Base-by-base conservation (phyloP, 2,329 filamentous ascomycete genomes). In the Fusarium sp. region DNA sequence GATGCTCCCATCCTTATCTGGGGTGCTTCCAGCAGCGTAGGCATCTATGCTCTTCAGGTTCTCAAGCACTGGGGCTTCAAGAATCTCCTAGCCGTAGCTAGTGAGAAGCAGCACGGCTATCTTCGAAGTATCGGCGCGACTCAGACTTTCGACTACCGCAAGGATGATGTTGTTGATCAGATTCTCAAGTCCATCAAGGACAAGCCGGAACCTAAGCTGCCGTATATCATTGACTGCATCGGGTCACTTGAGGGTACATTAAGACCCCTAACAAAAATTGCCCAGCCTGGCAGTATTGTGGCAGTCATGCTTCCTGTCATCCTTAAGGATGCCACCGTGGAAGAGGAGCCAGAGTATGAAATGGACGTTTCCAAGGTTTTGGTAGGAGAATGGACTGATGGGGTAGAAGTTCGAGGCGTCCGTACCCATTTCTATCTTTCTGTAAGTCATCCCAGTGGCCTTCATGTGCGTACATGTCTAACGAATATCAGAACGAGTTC, bases 231-330 rank as follows among this genome's bases (percentile, higher is more conserved):
- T 12, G 86, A 89, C 75, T 88, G 86, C 74, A 87, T 89, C 57
- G 84, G 84, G 3, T 84, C 82, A 4, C 75, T 83, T 36, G 71
- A 78, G 3, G 83, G 83, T 1, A 84, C 83, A 8, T 67, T 89
- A 8, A 70, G 71, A 33, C 86, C 83, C 4, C 77, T 90, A 34
- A 80, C 82, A 7, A 81, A 81, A 66, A 78, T 91, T 26, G 86
- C 85, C 0, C 76, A 81, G 60, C 74, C 54, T 2, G 85, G 85
- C 0, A 77, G 81, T 6, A 85, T 77, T 26, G 85, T 90, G 0
- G 88, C 87, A 0, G 77, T 89, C 16, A 82, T 91, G 77, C 75
- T 91, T 8, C 88, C 88, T 0, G 83, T 90, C 16, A 86, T 90
- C 58, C 67, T 88, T 44, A 81, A 77, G 42, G 84, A 89, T 63